phyloP scores from a whole-genome alignment of 495 filamentous ascomycete genomes.

The Pyrenopolyporus hunteri region DNA sequence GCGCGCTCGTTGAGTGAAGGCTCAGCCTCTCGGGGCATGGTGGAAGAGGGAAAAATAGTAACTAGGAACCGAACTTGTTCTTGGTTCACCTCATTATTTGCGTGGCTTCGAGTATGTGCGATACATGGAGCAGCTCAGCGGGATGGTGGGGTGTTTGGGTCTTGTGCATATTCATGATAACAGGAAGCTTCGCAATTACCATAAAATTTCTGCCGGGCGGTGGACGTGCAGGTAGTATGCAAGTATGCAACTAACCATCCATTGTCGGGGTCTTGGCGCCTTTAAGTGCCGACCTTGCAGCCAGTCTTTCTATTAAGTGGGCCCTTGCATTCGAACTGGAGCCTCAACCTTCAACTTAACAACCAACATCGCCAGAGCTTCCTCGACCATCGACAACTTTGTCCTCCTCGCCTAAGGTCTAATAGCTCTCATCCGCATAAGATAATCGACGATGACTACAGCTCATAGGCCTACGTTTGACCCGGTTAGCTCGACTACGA shows the following conservation, averaged over 20 bases:
- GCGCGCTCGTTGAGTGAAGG: constrained; percentile 78
- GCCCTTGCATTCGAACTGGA: not conserved
- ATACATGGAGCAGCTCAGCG: constrained; percentile 24
- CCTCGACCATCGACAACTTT: constrained; percentile 5
- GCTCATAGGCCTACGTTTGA: constrained; percentile 94
- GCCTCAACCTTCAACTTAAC: constrained; percentile 14
- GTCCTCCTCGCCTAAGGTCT: constrained; percentile 1
- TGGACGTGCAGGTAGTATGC: constrained; percentile 10
- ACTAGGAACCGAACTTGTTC: constrained; percentile 7
- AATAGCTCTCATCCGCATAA: not conserved
- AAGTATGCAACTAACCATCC: constrained; percentile 20
- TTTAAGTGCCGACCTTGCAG: constrained; percentile 20
- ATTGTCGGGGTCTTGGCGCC: constrained; percentile 25
- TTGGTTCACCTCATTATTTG: constrained; percentile 29
- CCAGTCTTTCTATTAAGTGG: not conserved
- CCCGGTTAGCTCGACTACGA: constrained; percentile 61
- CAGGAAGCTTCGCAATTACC: constrained; percentile 23
- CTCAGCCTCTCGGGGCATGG: constrained; percentile 88
- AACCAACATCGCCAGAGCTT: not conserved
- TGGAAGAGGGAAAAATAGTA: constrained; percentile 23
- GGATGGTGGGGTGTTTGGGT: constrained; percentile 33
- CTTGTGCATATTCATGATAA: constrained; percentile 3
- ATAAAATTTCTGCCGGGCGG: constrained; percentile 44
- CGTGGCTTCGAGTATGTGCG: constrained; percentile 2
- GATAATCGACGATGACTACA: constrained; percentile 65